Evolutionary conservation across 1,139 yeast genomes (phyloP).

Genomic region (Candida freyschussii): DNA sequence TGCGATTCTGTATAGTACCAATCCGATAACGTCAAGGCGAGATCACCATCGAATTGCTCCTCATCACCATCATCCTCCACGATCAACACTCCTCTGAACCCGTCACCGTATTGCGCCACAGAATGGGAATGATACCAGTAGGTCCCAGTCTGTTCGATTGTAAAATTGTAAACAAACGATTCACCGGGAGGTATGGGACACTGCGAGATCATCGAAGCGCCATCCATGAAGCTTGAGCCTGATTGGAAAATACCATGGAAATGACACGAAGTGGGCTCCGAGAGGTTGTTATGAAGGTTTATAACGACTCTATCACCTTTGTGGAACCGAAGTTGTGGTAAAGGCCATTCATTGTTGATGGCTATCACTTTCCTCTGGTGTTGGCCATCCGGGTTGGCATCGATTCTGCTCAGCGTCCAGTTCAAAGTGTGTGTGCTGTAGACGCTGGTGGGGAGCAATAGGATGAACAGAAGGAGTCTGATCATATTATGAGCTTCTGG

Average conservation of each 20-base stretch:
- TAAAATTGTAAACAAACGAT: slow-evolving; percentile 45
- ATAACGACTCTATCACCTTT: slow-evolving; percentile 44
- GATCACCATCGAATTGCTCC: slow-evolving; percentile 45
- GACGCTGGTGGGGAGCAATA: no score
- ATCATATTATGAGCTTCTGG: neutral
- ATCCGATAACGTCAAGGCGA: slow-evolving; percentile 41
- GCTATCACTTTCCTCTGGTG: slow-evolving; percentile 35
- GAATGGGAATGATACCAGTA: slow-evolving; percentile 63
- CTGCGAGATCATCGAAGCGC: slow-evolving; percentile 55
- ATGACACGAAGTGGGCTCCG: slow-evolving; percentile 48
- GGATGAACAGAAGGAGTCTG: neutral
- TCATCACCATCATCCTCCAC: slow-evolving; percentile 37
- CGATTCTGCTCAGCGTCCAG: slow-evolving; percentile 37
- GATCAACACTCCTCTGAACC: slow-evolving; percentile 51
- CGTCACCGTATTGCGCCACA: slow-evolving; percentile 54
- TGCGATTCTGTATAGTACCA: slow-evolving; percentile 44
- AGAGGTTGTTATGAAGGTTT: slow-evolving; percentile 42
- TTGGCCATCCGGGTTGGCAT: slow-evolving; percentile 43
- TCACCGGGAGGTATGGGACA: slow-evolving; percentile 57
- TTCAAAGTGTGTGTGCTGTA: slow-evolving; percentile 40
- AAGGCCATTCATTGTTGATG: slow-evolving; percentile 47
- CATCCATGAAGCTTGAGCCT: slow-evolving; percentile 50
- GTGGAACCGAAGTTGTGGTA: slow-evolving; percentile 44
- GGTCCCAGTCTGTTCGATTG: slow-evolving; percentile 50
- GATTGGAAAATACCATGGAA: slow-evolving; percentile 54